Percentiles rank a stretch among this genome's conserved stretches.
phyloP scores from a whole-genome alignment of 2,329 filamentous ascomycete genomes.

The Colletotrichum lupini region DNA sequence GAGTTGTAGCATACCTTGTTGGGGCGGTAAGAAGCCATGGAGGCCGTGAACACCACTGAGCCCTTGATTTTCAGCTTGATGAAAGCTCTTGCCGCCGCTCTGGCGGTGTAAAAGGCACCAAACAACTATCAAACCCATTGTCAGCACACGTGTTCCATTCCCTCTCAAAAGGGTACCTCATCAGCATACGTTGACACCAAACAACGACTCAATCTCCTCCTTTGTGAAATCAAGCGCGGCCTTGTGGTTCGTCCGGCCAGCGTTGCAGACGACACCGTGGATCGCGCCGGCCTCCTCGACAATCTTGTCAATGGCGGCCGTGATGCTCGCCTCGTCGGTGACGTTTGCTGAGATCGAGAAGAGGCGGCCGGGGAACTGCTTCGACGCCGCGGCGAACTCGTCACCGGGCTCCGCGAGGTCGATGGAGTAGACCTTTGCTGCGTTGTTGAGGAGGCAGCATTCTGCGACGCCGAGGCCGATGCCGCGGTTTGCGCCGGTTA shows the following conservation, averaged over 20 bases:
- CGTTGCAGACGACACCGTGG: constrained; percentile 63
- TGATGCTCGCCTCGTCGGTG: constrained; percentile 57
- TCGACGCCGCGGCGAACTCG: constrained; percentile 36
- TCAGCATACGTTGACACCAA: constrained; percentile 34
- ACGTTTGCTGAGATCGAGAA: constrained; percentile 56
- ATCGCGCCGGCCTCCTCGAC: constrained; percentile 54
- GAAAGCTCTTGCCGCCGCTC: constrained; percentile 55
- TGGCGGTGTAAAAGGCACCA: constrained; percentile 59
- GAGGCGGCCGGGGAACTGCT: constrained; percentile 50
- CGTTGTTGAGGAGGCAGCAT: constrained; percentile 56
- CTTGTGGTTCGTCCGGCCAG: constrained; percentile 63
- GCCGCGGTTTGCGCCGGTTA: constrained; percentile 56
- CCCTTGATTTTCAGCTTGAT: constrained; percentile 49
- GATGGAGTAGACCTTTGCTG: constrained; percentile 50
- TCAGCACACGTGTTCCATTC: neutral
- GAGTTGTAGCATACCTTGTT: constrained; percentile 47
- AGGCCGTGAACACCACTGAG: constrained; percentile 57
- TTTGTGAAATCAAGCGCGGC: constrained; percentile 56
- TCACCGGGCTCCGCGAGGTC: constrained; percentile 42
- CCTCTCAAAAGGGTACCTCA: neutral
- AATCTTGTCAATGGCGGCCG: constrained; percentile 56
- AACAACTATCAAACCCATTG: constrained; percentile 54
- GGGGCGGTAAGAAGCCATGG: constrained; percentile 59
- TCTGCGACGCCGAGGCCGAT: constrained; percentile 61
- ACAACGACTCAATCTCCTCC: constrained; percentile 43